These are phyloP conservation scores for Phytophthora idaei DNA, from an alignment of 352 stramenopile genomes.

Conservation along the genomic window DNA sequence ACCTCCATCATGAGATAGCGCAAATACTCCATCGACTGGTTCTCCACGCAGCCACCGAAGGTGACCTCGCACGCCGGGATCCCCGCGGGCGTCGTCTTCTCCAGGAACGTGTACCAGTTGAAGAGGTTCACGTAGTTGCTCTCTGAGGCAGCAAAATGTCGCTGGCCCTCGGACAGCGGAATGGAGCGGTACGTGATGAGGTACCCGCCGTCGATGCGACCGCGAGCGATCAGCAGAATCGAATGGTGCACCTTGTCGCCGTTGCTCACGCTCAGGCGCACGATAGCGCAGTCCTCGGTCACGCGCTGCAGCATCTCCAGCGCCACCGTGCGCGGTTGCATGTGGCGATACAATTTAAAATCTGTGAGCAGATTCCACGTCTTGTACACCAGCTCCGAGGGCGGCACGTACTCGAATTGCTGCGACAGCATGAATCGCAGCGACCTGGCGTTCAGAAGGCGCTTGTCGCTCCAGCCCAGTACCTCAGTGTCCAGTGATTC, in stretches of 20 bases:
- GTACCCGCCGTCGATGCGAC: constrained; percentile 63
- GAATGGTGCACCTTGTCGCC: constrained; percentile 47
- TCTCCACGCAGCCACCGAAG: constrained; percentile 60
- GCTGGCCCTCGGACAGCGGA: constrained; percentile 49
- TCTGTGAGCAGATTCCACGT: constrained; percentile 71
- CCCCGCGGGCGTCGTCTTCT: constrained; percentile 29
- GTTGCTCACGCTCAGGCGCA: constrained; percentile 51
- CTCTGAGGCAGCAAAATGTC: constrained; percentile 50
- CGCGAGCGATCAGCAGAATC: constrained; percentile 65
- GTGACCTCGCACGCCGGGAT: constrained; percentile 61
- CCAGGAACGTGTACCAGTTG: constrained; percentile 83
- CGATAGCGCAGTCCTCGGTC: constrained; percentile 65
- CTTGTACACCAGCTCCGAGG: constrained; percentile 66
- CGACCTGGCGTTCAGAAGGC: constrained; percentile 39
- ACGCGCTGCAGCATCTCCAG: constrained; percentile 63
- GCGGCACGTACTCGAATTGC: constrained; percentile 48
- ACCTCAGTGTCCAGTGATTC: constrained; percentile 51
- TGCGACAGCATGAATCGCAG: constrained; percentile 75
- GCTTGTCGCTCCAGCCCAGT: constrained; percentile 61
- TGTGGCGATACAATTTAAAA: constrained; percentile 53
- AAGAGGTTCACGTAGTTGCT: constrained; percentile 66
- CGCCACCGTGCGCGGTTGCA: constrained; percentile 63
- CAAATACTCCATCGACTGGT: constrained; percentile 59
- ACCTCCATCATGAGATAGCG: constrained; percentile 73
- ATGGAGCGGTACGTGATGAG: constrained; percentile 76